phyloP scores from a whole-genome alignment of 2,329 filamentous ascomycete species.

The Botrytis pseudocinerea region DNA sequence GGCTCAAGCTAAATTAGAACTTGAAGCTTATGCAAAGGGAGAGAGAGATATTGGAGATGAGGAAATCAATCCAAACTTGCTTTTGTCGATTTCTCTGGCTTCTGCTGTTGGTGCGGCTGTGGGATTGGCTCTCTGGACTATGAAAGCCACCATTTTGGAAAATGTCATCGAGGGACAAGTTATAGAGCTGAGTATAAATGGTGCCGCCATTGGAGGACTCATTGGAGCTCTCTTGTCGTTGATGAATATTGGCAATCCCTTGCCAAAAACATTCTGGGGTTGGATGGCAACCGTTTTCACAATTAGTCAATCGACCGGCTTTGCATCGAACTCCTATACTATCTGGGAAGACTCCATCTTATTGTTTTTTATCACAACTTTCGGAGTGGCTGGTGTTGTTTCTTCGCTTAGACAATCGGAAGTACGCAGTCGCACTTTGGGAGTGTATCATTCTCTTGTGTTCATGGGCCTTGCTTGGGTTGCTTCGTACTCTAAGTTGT shows the following conservation, averaged over 20 bases:
- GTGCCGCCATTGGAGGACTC: constrained; percentile 35
- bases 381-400: constrained; percentile 73
- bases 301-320: constrained; percentile 84
- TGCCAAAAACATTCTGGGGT: constrained; percentile 83
- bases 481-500: constrained; percentile 86
- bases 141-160: constrained; percentile 17
- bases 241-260: constrained; percentile 48
- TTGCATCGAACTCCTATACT: constrained; percentile 96
- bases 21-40: constrained; percentile 43
- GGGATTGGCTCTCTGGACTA: constrained; percentile 32
- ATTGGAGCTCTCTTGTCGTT: constrained; percentile 45
- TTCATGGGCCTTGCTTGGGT: constrained; percentile 79
- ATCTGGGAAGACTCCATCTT: constrained; percentile 98
- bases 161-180: constrained; percentile 26
- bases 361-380: constrained; percentile 86
- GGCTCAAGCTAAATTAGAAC: constrained; percentile 58
- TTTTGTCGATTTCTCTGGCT: constrained; percentile 34
- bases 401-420: constrained; percentile 73
- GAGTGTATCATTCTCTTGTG: constrained; percentile 79
- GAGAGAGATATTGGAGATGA: constrained; percentile 28
- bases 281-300: constrained; percentile 81
- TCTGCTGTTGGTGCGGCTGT: constrained; percentile 33
- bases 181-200: constrained; percentile 32
- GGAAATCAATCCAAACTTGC: constrained; percentile 33
- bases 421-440: constrained; percentile 68